Evolutionary conservation across 2,329 filamentous ascomycete genomes (phyloP).

Genomic region (Trichoderma guizhouense): DNA sequence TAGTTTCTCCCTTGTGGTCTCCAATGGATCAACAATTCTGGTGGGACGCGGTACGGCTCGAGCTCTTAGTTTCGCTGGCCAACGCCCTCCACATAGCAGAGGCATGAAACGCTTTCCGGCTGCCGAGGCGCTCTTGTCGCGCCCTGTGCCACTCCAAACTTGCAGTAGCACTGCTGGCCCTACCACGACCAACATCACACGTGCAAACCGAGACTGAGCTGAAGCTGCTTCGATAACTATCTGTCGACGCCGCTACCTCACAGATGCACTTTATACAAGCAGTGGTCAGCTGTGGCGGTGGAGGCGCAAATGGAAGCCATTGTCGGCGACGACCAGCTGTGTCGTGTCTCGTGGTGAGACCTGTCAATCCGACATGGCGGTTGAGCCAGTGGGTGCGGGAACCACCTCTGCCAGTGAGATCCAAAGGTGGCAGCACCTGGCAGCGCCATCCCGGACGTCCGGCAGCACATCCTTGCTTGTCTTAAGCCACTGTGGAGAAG

Average conservation of each 20-base stretch:
- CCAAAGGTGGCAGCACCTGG: slow-evolving; percentile 7
- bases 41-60: slow-evolving; percentile 25
- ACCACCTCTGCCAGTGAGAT: slow-evolving; percentile 8
- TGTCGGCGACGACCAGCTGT: neutral
- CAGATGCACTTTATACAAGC: neutral
- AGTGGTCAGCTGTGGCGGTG: neutral
- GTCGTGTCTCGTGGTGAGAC: neutral
- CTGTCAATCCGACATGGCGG: slow-evolving; percentile 16
- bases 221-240: neutral
- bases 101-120: slow-evolving; percentile 10
- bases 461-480: slow-evolving; percentile 9
- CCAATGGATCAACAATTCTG: slow-evolving; percentile 3
- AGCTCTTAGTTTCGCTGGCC: slow-evolving; percentile 19
- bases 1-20: neutral
- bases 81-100: slow-evolving; percentile 13
- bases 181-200: neutral
- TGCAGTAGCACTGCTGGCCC: neutral
- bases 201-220: neutral
- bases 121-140: neutral
- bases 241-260: neutral
- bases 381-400: slow-evolving; percentile 1
- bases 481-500: slow-evolving; percentile 18
- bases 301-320: slow-evolving; percentile 1
- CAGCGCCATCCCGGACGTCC: slow-evolving; percentile 8
- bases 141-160: neutral